A percentile compares a stretch with the other conserved stretches of the same genome.
Conservation (phyloP, 768 basidiomycete genomes). For the Brasilioporus rufonigricans region DNA sequence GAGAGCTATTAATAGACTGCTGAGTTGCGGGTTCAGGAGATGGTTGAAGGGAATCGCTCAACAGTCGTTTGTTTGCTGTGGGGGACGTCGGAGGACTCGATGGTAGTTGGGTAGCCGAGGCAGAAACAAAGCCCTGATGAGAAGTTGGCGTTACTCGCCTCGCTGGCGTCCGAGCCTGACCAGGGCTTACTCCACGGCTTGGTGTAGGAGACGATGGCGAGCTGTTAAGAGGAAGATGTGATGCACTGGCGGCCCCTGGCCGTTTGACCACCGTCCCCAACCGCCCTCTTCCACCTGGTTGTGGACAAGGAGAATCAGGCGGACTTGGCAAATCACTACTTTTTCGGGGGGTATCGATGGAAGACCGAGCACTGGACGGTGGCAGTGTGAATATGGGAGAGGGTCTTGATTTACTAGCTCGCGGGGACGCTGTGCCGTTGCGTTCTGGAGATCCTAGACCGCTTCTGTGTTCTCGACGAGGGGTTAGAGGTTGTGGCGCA, state of each 20-base stretch:
- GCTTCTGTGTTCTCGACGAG: slow-evolving; percentile 32
- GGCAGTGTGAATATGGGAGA: slow-evolving; percentile 31
- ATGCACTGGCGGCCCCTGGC: slow-evolving; percentile 38
- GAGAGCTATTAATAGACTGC: slow-evolving; percentile 31
- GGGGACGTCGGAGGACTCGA: slow-evolving; percentile 25
- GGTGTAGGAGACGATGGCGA: slow-evolving; percentile 40
- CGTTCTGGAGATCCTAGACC: slow-evolving; percentile 22
- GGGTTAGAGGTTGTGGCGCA: slow-evolving; percentile 35
- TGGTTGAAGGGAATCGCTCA: slow-evolving; percentile 21
- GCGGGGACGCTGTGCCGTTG: slow-evolving; percentile 31
- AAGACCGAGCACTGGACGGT: slow-evolving; percentile 26
- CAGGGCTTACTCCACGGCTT: slow-evolving; percentile 40
- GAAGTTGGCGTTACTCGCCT: slow-evolving; percentile 42
- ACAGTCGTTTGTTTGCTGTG: slow-evolving; percentile 22
- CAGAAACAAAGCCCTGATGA: slow-evolving; percentile 42
- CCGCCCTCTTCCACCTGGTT: slow-evolving; percentile 36
- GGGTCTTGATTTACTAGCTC: slow-evolving; percentile 33
- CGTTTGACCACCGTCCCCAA: slow-evolving; percentile 35
- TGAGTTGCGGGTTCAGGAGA: slow-evolving; percentile 10
- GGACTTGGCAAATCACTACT: slow-evolving; percentile 42
- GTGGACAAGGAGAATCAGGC: slow-evolving; percentile 49
- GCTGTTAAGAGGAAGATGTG: slow-evolving; percentile 40
- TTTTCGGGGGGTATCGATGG: slow-evolving; percentile 36
- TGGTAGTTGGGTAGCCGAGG: slow-evolving; percentile 48
- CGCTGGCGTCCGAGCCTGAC: slow-evolving; percentile 41